Evolutionary conservation across 192 early-diverging fungal species (phyloP), one percentile per base, ranked within the genome.

Genomic region (Chytriomyces confervae): DNA sequence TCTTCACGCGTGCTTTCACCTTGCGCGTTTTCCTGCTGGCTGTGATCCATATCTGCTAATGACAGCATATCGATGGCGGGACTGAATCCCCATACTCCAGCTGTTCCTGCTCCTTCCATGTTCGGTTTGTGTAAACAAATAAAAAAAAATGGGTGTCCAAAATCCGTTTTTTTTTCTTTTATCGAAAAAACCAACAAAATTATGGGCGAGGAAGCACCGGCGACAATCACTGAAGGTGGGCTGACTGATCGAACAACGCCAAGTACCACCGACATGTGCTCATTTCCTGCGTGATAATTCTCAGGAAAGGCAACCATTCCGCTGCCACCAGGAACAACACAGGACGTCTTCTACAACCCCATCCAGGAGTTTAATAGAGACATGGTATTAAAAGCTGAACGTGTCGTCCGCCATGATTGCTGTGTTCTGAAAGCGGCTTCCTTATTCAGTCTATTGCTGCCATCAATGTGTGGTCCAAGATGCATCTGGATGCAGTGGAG

Each of bases 311-410:
- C 86, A 0, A 49, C 61, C 36, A 85, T 88, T 57, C 44, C 77
- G n/a, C 83, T 85, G 27, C 80, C 82, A 20, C 62, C 75, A 7
- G 79, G 72, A 7, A 65, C 46, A 8, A 79, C 74, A 18, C 74
- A 86, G 64, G 92, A 94, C 67, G 97, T 97, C n/a, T 99, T 99
- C 80, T 99, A 99, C 88, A 99, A 99, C 78, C 94, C 95, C 4
- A 95, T 98, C 53, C 96, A 98, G 84, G 88, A 81, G 53, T 64
- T 76, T 23, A 57, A 68, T 62, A 57, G 53, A 49, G 60, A 63
- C 50, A 62, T 79, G 72, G 62, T 72, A n/a, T 10, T 20, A 24
- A 24, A 44, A 24, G 23, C 29, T 13, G 24, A 45, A n/a, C 16
- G 24, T n/a, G 18, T 7, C 20, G n/a, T 72, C 49, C 47, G 13